These are phyloP conservation scores for Fermentozyma sake DNA, from an alignment of 1,139 yeast species.

Conservation along the genomic window DNA sequence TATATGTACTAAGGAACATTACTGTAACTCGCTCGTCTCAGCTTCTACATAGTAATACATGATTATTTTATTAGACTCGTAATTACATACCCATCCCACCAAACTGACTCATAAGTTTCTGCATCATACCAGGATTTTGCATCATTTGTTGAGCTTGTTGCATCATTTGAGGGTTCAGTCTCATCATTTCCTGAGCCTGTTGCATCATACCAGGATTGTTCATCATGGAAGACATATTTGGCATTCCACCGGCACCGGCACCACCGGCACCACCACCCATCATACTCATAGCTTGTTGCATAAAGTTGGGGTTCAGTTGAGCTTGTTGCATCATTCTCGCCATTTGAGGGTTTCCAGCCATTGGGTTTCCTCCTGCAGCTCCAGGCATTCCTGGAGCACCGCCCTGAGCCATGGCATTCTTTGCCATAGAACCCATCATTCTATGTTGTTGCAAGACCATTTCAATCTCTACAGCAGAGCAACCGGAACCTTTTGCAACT, in stretches of 20 bases:
- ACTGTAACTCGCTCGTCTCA: no score
- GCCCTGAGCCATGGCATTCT: conserved; percentile 53
- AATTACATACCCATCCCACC: conserved; percentile 38
- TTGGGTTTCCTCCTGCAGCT: conserved; percentile 20
- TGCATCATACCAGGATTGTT: conserved; percentile 35
- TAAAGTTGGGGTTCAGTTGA: conserved; percentile 47
- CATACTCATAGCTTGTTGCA: conserved; percentile 41
- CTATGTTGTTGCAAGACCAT: conserved; percentile 88
- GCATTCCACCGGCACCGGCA: conserved; percentile 35
- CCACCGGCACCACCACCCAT: conserved; percentile 40
- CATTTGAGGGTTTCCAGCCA: conserved; percentile 14
- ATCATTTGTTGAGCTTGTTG: conserved; percentile 52
- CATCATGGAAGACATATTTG: conserved; percentile 31
- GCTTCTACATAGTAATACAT: no score
- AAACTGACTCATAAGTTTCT: conserved; percentile 75
- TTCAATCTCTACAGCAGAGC: conserved; percentile 88
- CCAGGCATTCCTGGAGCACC: conserved; percentile 30
- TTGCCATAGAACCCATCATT: conserved; percentile 94
- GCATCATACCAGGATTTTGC: conserved; percentile 59
- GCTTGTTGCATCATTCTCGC: conserved; percentile 36
- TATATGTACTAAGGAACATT: no score
- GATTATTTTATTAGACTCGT: no score
- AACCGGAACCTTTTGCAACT: conserved; percentile 95
- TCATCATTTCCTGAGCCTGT: conserved; percentile 53
- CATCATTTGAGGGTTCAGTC: conserved; percentile 73